A percentile compares a stretch with the other conserved stretches of the same genome.
Evolutionary conservation across 1,284 basidiomycete species (phyloP).

Genomic region (Marasmius tenuissimus): DNA sequence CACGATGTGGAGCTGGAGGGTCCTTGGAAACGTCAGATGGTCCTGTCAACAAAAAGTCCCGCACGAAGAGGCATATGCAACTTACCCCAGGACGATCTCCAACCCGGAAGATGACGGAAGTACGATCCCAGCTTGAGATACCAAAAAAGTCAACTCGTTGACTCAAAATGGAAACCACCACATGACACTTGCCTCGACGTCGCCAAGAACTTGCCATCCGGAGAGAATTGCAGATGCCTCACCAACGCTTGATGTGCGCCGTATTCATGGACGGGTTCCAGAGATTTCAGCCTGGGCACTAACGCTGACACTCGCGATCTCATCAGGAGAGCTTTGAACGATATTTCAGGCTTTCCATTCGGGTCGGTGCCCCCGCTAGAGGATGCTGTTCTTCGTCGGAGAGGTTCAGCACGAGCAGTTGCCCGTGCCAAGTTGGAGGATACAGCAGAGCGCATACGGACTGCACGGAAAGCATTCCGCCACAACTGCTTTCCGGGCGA

Average conservation of each 20-base stretch:
- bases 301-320: slow-evolving; percentile 56
- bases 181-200: slow-evolving; percentile 59
- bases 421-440: slow-evolving; percentile 19
- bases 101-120: slow-evolving; percentile 71
- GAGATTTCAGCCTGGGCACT: slow-evolving; percentile 54
- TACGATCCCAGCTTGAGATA: slow-evolving; percentile 68
- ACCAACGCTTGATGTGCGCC: slow-evolving; percentile 67
- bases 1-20: slow-evolving; percentile 58
- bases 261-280: slow-evolving; percentile 61
- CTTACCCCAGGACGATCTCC: slow-evolving; percentile 31
- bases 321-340: slow-evolving; percentile 37
- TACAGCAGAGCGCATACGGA: slow-evolving; percentile 28
- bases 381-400: slow-evolving; percentile 45
- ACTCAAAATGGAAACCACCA: not conserved
- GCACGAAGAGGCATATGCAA: not conserved
- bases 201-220: slow-evolving; percentile 67
- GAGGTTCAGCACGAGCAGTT: slow-evolving; percentile 17
- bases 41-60: slow-evolving; percentile 28
- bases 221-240: slow-evolving; percentile 70
- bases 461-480: slow-evolving; percentile 28
- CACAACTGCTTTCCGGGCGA: slow-evolving; percentile 24
- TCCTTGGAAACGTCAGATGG: slow-evolving; percentile 37
- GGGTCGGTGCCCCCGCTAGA: slow-evolving; percentile 21
- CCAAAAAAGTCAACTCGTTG: slow-evolving; percentile 10
- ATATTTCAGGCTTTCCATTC: slow-evolving; percentile 26